Percentiles rank a stretch among this genome's conserved stretches.
phyloP scores from a whole-genome alignment of 306 rosid genomes.

The Abrus precatorius region DNA sequence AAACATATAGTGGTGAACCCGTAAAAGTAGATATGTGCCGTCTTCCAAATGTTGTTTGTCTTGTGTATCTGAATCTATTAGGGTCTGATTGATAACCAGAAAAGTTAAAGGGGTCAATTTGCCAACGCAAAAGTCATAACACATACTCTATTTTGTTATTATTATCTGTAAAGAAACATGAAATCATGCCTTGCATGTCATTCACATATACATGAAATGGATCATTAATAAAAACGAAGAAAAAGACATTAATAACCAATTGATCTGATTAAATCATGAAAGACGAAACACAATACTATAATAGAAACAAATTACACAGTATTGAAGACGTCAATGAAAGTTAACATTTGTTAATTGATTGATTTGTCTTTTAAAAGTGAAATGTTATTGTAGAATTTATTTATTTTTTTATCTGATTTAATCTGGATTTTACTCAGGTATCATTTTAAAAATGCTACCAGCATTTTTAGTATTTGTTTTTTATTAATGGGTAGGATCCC shows the following conservation, averaged over 20 bases:
- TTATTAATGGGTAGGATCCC: not conserved
- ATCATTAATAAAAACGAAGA: not conserved
- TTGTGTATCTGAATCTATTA: conserved; percentile 30
- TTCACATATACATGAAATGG: not conserved
- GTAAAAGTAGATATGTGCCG: conserved; percentile 22
- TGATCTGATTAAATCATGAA: not conserved
- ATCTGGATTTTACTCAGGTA: too few species aligned
- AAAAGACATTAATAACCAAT: not conserved
- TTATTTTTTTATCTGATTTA: too few species aligned
- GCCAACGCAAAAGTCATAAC: not conserved
- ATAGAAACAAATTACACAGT: not conserved
- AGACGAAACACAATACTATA: not conserved
- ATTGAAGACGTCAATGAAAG: not conserved
- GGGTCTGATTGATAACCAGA: conserved; percentile 24
- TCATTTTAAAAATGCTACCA: not conserved
- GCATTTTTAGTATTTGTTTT: not conserved
- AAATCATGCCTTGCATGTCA: not conserved
- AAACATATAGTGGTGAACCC: conserved; percentile 11
- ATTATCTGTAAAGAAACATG: not conserved
- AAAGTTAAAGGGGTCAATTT: not conserved
- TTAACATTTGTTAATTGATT: not conserved
- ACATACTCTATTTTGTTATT: not conserved
- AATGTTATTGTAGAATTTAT: not conserved
- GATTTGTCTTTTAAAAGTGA: not conserved
- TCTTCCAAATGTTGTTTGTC: conserved; percentile 36